Evolutionary conservation across 2,329 filamentous ascomycete species (phyloP), one percentile per base, ranked within the genome.

Genomic region (Apiospora hydei): DNA sequence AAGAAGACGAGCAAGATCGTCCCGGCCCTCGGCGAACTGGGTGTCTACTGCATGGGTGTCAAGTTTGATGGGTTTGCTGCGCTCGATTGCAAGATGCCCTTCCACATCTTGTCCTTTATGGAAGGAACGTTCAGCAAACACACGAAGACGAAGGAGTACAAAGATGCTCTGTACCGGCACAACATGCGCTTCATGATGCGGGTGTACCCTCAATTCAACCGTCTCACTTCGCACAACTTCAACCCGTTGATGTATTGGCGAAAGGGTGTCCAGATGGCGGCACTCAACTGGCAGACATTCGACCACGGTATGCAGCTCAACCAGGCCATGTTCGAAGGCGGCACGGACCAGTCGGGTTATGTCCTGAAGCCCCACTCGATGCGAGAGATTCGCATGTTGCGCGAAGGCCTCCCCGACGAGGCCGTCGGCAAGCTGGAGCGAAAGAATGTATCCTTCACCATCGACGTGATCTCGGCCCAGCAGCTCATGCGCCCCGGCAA

Each of bases 211-310:
- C 93, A 94, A 71, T 92, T 90, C 49, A 91, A 90, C 77, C 92
- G 96, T 41, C 87, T 98, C 71, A 91, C 90, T 46, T 98, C 96
- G 0, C 94, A 93, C 77, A 99, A 99, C 83, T 98, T 98, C 79
- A 95, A 98, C 78, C 96, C 96, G 0, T 89, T 98, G 75, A 91
- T 92, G 74, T 97, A 96, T 80, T 99, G 96, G 96, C 92, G 96
- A 69, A 92, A 94, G 61, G 96, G 96, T 44, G 96, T 98, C 24
- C 96, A 99, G 83, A 98, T 99, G 96, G 95, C 93, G 18, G 96
- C 96, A 0, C 87, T 98, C 74, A 99, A 99, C 83, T 98, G 96
- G 96, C 96, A 99, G 83, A 98, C 95, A 0, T 98, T 97, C 79
- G 96, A 98, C 80, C 88, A 97, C 24, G 94, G 95, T 66, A 96